Evolutionary conservation across 1,284 basidiomycete genomes (phyloP).

Genomic region (Wolfiporia cocos): DNA sequence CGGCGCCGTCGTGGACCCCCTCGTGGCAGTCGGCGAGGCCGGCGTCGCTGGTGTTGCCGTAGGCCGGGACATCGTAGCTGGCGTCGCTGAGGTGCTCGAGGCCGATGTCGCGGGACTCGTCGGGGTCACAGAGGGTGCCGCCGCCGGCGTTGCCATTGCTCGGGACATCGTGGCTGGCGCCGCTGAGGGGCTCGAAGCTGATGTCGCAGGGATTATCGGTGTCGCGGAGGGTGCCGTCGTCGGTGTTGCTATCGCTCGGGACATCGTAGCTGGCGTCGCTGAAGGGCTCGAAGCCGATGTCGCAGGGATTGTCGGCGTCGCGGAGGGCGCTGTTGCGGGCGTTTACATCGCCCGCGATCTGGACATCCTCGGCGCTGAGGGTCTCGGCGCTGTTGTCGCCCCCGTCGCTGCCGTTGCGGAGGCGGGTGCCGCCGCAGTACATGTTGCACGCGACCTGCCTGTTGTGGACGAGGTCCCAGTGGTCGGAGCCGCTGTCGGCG

Average conservation of each 20-base stretch:
- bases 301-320: conserved; percentile 1
- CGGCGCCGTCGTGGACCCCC: neutral
- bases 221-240: conserved; percentile 3
- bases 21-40: conserved; percentile 1
- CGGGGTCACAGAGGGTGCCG: conserved; percentile 2
- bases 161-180: conserved; percentile 4
- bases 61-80: conserved; percentile 3
- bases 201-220: conserved; percentile 1
- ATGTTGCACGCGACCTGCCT: conserved; percentile 7
- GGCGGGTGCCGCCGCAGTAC: neutral
- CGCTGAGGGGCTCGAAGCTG: conserved; percentile 1
- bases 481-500: neutral
- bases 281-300: conserved; percentile 3
- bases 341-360: conserved; percentile 5
- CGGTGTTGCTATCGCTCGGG: conserved; percentile 1
- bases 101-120: conserved; percentile 3
- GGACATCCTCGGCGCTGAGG: neutral
- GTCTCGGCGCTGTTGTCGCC: conserved; percentile 2
- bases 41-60: neutral
- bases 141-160: neutral
- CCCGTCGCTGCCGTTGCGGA: conserved; percentile 4
- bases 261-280: conserved; percentile 1
- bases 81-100: neutral
- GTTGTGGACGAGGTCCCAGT: conserved; percentile 1
- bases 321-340: conserved; percentile 1